Evolutionary conservation across 2,329 filamentous ascomycete species (phyloP).

Genomic region (Pseudogymnoascus sp.): DNA sequence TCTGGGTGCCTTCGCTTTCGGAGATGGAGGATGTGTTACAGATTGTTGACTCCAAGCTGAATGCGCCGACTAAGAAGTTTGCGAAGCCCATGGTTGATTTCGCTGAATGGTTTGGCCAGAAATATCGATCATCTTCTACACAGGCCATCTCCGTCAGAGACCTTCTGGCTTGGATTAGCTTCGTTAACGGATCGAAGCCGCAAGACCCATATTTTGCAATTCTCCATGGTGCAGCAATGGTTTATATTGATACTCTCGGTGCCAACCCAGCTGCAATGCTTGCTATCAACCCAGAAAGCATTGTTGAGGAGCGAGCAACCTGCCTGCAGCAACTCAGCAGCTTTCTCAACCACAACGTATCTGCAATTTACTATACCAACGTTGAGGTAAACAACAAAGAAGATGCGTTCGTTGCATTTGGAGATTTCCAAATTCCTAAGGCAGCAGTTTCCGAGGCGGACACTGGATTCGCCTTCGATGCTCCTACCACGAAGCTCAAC

Average conservation of each 20-base stretch:
- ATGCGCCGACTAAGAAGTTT: slow-evolving; percentile 43
- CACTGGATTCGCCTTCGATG: slow-evolving; percentile 67
- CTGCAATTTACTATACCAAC: slow-evolving; percentile 53
- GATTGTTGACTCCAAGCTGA: slow-evolving; percentile 73
- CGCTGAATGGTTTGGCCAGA: slow-evolving; percentile 83
- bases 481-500: slow-evolving; percentile 83
- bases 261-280: slow-evolving; percentile 88
- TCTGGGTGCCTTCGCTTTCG: slow-evolving; percentile 89
- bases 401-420: slow-evolving; percentile 50
- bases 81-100: slow-evolving; percentile 72
- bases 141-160: slow-evolving; percentile 85
- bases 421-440: slow-evolving; percentile 62
- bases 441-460: slow-evolving; percentile 40
- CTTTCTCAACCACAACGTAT: slow-evolving; percentile 56
- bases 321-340: slow-evolving; percentile 67
- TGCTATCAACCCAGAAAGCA: slow-evolving; percentile 58
- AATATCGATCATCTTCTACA: slow-evolving; percentile 65
- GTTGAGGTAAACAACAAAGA: slow-evolving; percentile 49
- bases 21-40: slow-evolving; percentile 78
- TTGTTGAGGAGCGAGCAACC: slow-evolving; percentile 60
- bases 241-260: slow-evolving; percentile 91
- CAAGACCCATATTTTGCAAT: slow-evolving; percentile 39
- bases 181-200: slow-evolving; percentile 59
- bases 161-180: slow-evolving; percentile 85
- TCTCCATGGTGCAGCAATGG: slow-evolving; percentile 85